Base-by-base conservation (phyloP, 345 rosid genomes). In the Physaria fendleri region DNA sequence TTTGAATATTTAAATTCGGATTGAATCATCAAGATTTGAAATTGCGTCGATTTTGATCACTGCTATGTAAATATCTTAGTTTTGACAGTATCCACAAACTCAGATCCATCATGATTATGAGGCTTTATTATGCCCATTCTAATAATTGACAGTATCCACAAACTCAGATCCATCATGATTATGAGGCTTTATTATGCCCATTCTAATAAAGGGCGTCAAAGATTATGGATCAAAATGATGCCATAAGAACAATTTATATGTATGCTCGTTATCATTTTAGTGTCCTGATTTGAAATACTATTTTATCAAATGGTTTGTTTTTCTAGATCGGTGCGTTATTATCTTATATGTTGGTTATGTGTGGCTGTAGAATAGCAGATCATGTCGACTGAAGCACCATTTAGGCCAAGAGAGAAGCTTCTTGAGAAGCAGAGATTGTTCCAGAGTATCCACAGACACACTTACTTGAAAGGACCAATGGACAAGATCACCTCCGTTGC, bases 391-490 rank as follows among this genome's bases (percentile, higher is more conserved):
- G 89, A 79, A 71, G 5, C 71, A 49, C 98, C 96, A 14, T 92
- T 88, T 64, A 78, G 90, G 58, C 90, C 96, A 17, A 56, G 93
- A 46, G 98, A 86, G 82, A 79, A 78, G 85, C 84, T 92, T 61
- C 2, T 86, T 7, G 93, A 84, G 84, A 76, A 78, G 78, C 98
- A 92, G 72, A 88, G 68, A 68, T 67, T 59, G 65, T 93, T 81
- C 62, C 99, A 93, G 47, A 80, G 67, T 74, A 70, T 89, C 66
- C 88, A 84, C 6, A 93, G 70, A 58, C 85, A 83, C 78, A 89
- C 94, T 8, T 77, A 93, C 75, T 53, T 93, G 51, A 93, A 89
- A 73, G 95, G 97, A 22, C 24, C 24, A 22, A 22, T 22, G 24
- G 24, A 22, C 24, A 22, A 22, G 24, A 22, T 22, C 24, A 22